Percentiles rank a stretch among this genome's conserved stretches.
Evolutionary conservation across 192 early-diverging fungal species (phyloP).

Genomic region (Phlyctochytrium bullatum): DNA sequence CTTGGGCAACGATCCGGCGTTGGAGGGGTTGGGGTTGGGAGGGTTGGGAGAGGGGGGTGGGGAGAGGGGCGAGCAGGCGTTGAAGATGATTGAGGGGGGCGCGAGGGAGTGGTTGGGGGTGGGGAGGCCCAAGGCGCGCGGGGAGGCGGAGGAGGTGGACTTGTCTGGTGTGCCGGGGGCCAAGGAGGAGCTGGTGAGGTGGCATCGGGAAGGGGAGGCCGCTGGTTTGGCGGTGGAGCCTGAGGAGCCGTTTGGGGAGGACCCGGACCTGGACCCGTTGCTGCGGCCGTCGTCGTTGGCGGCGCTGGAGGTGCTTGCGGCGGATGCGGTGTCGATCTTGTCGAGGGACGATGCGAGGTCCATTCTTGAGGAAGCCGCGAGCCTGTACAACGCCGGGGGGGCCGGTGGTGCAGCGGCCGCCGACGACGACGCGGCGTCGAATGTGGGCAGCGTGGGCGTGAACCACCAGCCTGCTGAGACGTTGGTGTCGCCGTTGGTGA

Average conservation of each 20-base stretch:
- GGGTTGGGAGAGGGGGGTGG: conserved; percentile 8
- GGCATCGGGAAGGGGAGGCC: background rate
- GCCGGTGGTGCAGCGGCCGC: no score
- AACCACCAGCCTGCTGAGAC: background rate
- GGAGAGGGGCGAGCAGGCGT: background rate
- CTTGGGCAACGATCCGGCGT: background rate
- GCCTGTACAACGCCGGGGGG: background rate
- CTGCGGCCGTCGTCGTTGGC: background rate
- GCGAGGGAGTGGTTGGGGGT: background rate
- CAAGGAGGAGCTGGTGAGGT: conserved; percentile 16
- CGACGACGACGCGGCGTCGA: no score
- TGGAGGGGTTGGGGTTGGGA: background rate
- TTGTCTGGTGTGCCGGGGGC: conserved; percentile 9
- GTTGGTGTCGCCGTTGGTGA: no score
- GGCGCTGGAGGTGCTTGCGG: background rate
- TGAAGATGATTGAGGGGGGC: conserved; percentile 7
- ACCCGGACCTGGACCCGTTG: background rate
- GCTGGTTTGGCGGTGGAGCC: background rate
- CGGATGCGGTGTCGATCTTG: background rate
- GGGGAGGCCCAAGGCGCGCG: no score
- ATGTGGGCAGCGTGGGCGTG: no score
- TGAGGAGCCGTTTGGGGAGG: conserved; percentile 1
- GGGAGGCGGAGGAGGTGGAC: no score
- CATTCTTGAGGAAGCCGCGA: conserved; percentile 17
- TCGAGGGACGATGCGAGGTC: conserved; percentile 16